These are phyloP conservation scores for Trichoderma erinaceum DNA, from an alignment of 495 filamentous ascomycete genomes.

Conservation along the genomic window DNA sequence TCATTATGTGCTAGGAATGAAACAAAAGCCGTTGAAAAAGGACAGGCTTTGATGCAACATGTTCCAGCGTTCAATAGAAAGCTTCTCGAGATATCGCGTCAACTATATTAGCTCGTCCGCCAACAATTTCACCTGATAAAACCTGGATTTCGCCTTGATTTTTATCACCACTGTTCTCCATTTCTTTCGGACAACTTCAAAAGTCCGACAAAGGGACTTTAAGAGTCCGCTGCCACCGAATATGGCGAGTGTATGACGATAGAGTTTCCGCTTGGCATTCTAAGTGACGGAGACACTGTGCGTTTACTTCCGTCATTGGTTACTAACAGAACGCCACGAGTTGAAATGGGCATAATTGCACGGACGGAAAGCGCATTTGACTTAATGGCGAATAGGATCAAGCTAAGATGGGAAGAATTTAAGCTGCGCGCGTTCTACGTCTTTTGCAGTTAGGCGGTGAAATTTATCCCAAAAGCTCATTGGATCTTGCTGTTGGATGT, in stretches of 20 bases:
- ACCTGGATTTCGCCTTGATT: not conserved
- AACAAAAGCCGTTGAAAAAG: not conserved
- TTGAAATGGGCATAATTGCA: no score
- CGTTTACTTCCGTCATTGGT: not conserved
- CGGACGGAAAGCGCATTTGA: no score
- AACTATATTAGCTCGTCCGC: not conserved
- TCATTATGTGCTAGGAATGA: not conserved
- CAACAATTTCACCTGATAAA: not conserved
- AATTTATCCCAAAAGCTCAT: no score
- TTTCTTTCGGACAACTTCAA: not conserved
- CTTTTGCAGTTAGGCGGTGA: no score
- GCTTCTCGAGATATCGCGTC: not conserved
- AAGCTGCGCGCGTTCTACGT: no score
- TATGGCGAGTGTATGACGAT: constrained; percentile 6
- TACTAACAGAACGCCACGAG: no score
- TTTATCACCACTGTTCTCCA: no score
- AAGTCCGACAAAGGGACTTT: not conserved
- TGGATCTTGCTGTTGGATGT: no score
- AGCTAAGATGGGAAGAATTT: no score
- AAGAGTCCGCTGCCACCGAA: constrained; percentile 1
- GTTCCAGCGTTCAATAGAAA: not conserved
- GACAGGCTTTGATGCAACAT: not conserved
- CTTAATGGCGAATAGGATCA: no score
- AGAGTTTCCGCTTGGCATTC: not conserved
- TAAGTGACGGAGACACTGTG: constrained; percentile 1